phyloP scores from a whole-genome alignment of 352 stramenopile genomes.

The Phytophthora pluvialis region DNA sequence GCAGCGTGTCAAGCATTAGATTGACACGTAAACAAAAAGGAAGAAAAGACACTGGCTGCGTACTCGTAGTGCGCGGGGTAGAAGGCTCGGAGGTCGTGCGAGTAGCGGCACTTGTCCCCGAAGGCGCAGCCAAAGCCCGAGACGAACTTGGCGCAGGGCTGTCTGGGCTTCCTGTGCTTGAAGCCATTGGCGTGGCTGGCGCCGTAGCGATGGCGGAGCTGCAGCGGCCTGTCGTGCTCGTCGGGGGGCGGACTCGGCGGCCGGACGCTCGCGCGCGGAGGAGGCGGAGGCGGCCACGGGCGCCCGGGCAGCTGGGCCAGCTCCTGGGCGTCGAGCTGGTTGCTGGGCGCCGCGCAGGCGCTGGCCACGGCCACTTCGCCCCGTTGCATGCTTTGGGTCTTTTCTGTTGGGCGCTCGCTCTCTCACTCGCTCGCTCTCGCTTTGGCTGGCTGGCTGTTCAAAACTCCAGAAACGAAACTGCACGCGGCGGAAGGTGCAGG shows the following conservation, averaged over 20 bases:
- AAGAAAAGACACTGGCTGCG: background rate
- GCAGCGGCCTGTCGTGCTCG: conserved; percentile 22
- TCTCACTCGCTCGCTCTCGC: no score
- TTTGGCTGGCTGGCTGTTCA: conserved; percentile 1
- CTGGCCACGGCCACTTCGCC: conserved; percentile 54
- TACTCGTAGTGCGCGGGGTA: conserved; percentile 40
- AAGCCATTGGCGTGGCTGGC: conserved; percentile 1
- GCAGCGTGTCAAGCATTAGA: background rate
- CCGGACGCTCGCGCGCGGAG: background rate
- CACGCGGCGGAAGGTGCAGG: background rate
- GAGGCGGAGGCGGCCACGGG: conserved; percentile 7
- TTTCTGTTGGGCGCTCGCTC: background rate
- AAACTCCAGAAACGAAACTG: conserved; percentile 30
- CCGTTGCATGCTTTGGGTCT: conserved; percentile 32
- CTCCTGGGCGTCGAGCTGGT: conserved; percentile 27
- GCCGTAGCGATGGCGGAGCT: conserved; percentile 25
- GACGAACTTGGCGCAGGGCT: conserved; percentile 53
- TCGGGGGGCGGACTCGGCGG: conserved; percentile 10
- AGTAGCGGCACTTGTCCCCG: conserved; percentile 63
- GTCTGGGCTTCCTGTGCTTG: conserved; percentile 28
- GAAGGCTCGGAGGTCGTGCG: conserved; percentile 44
- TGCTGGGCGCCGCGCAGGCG: conserved; percentile 24
- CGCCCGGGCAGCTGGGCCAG: conserved; percentile 20
- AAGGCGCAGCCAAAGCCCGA: conserved; percentile 53
- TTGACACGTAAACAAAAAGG: conserved; percentile 5